phyloP scores from a whole-genome alignment of 2,329 filamentous ascomycete genomes.

The Fusarium haematococcum region DNA sequence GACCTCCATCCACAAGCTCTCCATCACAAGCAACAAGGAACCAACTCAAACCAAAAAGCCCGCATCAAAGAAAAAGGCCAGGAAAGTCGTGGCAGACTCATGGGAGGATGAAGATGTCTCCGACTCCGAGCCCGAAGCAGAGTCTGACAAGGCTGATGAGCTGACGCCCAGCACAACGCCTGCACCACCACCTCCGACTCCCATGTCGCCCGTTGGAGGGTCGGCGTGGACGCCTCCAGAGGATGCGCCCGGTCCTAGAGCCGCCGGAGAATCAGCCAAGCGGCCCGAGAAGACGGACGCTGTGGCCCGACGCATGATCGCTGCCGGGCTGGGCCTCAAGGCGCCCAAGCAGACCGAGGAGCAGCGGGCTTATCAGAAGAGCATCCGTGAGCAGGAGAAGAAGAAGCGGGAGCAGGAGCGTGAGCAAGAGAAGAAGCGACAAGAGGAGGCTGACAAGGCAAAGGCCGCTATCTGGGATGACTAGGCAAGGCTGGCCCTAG shows the following conservation, averaged over 20 bases:
- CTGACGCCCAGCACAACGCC: constrained; percentile 58
- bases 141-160: constrained; percentile 36
- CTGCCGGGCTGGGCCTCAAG: constrained; percentile 84
- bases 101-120: constrained; percentile 71
- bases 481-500: constrained; percentile 45
- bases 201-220: constrained; percentile 63
- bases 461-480: constrained; percentile 91
- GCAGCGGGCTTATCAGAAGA: constrained; percentile 86
- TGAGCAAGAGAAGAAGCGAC: constrained; percentile 69
- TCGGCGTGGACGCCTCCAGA: constrained; percentile 32
- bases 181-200: constrained; percentile 74
- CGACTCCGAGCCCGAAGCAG: constrained; percentile 54
- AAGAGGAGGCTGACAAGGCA: constrained; percentile 77
- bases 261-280: constrained; percentile 29
- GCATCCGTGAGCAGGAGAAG: constrained; percentile 85
- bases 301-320: constrained; percentile 90
- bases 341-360: constrained; percentile 87
- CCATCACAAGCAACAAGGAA: constrained; percentile 41
- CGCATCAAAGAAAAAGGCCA: constrained; percentile 45
- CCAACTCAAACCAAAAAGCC: constrained; percentile 38
- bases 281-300: constrained; percentile 94
- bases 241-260: constrained; percentile 18
- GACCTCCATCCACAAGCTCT: constrained; percentile 49
- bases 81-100: constrained; percentile 53
- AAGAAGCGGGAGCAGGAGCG: constrained; percentile 80